Conservation (phyloP, 2,329 filamentous ascomycete genomes). For the Cladophialophora carrionii region DNA sequence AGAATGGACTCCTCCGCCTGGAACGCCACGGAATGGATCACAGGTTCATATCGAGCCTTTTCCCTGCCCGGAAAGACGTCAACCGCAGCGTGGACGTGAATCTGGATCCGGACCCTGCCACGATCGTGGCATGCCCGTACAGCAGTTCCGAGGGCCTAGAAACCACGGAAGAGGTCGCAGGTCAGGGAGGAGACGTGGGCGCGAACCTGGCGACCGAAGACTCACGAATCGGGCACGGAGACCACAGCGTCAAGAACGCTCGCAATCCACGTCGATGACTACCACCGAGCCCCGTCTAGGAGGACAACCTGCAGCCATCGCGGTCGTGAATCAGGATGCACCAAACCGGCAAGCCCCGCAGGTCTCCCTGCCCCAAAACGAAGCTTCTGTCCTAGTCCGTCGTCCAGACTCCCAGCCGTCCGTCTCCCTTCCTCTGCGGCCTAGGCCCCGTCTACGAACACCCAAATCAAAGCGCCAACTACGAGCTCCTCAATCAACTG, state of each 20-base stretch:
- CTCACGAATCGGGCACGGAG: neutral
- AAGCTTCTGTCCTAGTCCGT: neutral
- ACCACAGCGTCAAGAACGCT: neutral
- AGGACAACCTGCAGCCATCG: neutral
- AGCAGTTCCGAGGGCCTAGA: neutral
- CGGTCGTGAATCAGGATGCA: neutral
- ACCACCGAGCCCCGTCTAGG: neutral
- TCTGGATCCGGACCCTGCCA: too few species aligned
- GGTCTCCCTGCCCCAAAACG: neutral
- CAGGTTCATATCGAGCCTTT: neutral
- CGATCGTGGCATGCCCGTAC: neutral
- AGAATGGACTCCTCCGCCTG: neutral
- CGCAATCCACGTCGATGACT: too few species aligned
- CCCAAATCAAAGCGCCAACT: neutral
- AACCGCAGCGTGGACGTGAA: neutral
- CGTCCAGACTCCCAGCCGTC: neutral
- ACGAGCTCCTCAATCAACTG: neutral
- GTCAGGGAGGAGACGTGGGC: neutral
- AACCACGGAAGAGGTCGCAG: neutral
- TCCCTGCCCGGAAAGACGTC: neutral
- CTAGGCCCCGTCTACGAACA: neutral
- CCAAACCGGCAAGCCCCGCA: neutral
- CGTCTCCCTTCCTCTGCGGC: neutral
- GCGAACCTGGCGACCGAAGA: neutral
- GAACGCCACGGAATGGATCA: constrained; percentile 1